Percentiles rank a stretch among this genome's conserved stretches.
phyloP scores from a whole-genome alignment of 2,329 filamentous ascomycete genomes.

The Sporothrix mexicana region DNA sequence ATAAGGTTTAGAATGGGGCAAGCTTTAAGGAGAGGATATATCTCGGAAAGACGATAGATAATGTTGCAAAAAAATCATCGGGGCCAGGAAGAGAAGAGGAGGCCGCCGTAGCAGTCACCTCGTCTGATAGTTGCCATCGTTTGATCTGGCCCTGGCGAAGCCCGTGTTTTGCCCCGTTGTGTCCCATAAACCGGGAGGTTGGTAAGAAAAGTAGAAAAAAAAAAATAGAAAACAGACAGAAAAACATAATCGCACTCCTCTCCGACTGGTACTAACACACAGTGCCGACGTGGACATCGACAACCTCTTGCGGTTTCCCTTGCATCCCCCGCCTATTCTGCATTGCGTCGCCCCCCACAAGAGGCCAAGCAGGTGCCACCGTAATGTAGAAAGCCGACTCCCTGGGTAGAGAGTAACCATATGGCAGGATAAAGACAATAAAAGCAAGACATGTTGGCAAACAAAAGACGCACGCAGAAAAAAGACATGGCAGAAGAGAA shows the following conservation, averaged over 20 bases:
- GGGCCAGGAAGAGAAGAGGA: slow-evolving; percentile 2
- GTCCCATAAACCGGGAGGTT: slow-evolving; percentile 21
- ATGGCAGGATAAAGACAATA: slow-evolving; percentile 17
- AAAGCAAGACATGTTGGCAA: slow-evolving; percentile 18
- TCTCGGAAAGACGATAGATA: slow-evolving; percentile 28
- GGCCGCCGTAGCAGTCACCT: background rate
- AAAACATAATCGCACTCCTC: slow-evolving; percentile 11
- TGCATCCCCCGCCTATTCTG: slow-evolving; percentile 9
- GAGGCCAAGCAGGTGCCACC: background rate
- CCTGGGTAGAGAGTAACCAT: slow-evolving; percentile 6
- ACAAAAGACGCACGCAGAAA: slow-evolving; percentile 18
- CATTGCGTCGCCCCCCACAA: slow-evolving; percentile 1
- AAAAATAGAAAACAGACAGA: background rate
- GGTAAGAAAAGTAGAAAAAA: slow-evolving; percentile 24
- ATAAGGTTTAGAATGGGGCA: slow-evolving; percentile 27
- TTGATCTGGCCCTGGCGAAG: background rate
- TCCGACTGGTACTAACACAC: slow-evolving; percentile 16
- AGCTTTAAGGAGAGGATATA: slow-evolving; percentile 28
- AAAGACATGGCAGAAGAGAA: background rate
- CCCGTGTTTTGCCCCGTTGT: slow-evolving; percentile 17
- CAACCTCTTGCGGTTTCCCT: background rate
- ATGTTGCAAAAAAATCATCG: slow-evolving; percentile 17
- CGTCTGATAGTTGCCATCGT: background rate
- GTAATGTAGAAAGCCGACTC: background rate
- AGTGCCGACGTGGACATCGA: background rate